These are phyloP conservation scores for Ceratocystis albifundus DNA, from an alignment of 2,329 filamentous ascomycete species.

Conservation along the genomic window DNA sequence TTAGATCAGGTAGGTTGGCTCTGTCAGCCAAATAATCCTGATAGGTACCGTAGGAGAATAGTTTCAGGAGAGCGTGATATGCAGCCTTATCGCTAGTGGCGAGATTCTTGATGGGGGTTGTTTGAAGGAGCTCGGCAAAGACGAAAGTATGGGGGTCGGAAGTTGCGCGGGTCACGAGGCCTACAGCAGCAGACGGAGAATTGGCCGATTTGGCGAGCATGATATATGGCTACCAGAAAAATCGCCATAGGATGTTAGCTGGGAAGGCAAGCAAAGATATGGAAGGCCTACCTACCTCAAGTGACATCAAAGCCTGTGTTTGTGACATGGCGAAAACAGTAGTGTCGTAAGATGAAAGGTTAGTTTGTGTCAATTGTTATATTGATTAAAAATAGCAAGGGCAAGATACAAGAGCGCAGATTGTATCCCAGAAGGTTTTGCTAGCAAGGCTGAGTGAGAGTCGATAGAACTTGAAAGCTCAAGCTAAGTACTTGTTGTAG, in stretches of 20 bases:
- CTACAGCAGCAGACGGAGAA: conserved; percentile 70
- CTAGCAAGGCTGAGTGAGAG: conserved; percentile 8
- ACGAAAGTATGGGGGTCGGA: conserved; percentile 82
- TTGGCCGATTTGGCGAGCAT: conserved; percentile 76
- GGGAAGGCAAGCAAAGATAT: not conserved
- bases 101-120: conserved; percentile 66
- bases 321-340: conserved; percentile 52
- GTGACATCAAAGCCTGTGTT: conserved; percentile 51
- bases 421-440: no score
- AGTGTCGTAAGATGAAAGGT: not conserved
- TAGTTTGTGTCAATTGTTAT: not conserved
- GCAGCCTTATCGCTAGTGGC: conserved; percentile 36
- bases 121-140: conserved; percentile 84
- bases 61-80: conserved; percentile 62
- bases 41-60: conserved; percentile 91
- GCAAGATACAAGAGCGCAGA: no score
- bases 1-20: conserved; percentile 56
- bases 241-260: not conserved
- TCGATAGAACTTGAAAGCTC: not conserved
- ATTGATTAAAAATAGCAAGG: no score
- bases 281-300: conserved; percentile 49
- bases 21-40: conserved; percentile 48
- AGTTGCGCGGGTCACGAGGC: conserved; percentile 77
- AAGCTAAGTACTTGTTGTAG: not conserved
- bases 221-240: conserved; percentile 63